phyloP scores from a whole-genome alignment of 2,329 filamentous ascomycete genomes.

The Pyrenochaeta sp. region DNA sequence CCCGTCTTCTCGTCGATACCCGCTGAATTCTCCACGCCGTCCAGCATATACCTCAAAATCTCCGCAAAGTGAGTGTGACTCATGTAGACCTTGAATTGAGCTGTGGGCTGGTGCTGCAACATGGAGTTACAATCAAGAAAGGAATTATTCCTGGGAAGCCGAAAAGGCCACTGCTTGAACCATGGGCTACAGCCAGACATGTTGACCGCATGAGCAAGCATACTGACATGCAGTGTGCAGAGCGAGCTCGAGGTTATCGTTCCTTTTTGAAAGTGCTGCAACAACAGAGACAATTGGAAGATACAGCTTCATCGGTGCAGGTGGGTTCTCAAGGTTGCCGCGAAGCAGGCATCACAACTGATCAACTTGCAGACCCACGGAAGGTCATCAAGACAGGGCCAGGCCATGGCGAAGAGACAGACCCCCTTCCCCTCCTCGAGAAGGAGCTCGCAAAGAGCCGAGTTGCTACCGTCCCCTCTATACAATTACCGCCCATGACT shows the following conservation, averaged over 20 bases:
- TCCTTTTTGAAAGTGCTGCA: slow-evolving; percentile 94
- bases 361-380: slow-evolving; percentile 60
- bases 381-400: slow-evolving; percentile 89
- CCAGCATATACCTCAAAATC: slow-evolving; percentile 93
- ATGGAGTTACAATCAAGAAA: background rate
- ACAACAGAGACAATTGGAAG: slow-evolving; percentile 90
- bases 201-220: background rate
- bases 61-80: slow-evolving; percentile 70
- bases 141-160: background rate
- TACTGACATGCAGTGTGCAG: slow-evolving; percentile 40
- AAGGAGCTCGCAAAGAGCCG: slow-evolving; percentile 79
- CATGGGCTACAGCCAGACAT: background rate
- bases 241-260: slow-evolving; percentile 78
- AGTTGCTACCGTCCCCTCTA: slow-evolving; percentile 82
- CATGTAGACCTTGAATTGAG: slow-evolving; percentile 14
- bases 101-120: background rate
- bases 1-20: slow-evolving; percentile 85
- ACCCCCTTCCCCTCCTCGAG: slow-evolving; percentile 85
- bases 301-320: slow-evolving; percentile 93
- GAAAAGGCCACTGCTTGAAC: background rate
- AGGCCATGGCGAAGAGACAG: slow-evolving; percentile 82
- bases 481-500: slow-evolving; percentile 84
- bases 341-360: background rate
- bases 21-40: slow-evolving; percentile 92
- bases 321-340: slow-evolving; percentile 52